These are phyloP conservation scores for Scleroderma bovista DNA, from an alignment of 768 basidiomycete species.

Conservation along the genomic window DNA sequence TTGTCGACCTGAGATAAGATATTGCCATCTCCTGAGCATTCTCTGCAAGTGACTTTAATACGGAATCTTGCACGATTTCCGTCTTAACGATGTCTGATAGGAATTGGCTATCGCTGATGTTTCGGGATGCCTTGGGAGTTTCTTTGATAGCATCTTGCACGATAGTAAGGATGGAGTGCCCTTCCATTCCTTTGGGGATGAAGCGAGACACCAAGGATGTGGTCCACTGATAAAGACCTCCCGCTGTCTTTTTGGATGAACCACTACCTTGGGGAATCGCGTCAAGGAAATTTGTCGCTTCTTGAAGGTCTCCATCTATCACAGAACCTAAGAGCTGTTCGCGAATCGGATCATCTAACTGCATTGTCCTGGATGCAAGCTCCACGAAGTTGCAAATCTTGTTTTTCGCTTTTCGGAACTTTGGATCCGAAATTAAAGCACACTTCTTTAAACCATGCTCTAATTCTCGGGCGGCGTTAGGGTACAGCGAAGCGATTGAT, in stretches of 20 bases:
- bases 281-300: background rate
- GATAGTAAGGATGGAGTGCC: background rate
- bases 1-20: background rate
- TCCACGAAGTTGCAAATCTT: constrained; percentile 10
- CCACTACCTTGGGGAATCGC: background rate
- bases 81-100: background rate
- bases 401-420: constrained; percentile 10
- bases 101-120: background rate
- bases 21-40: background rate
- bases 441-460: background rate
- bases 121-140: background rate
- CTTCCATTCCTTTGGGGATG: background rate
- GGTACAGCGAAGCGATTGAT: constrained; percentile 1
- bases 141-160: background rate
- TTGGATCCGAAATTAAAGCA: constrained; percentile 5
- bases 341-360: background rate
- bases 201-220: background rate
- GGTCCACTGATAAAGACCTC: background rate
- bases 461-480: constrained; percentile 6
- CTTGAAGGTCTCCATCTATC: constrained; percentile 3
- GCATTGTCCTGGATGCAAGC: background rate
- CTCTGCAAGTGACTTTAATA: background rate
- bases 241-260: background rate
- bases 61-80: background rate
- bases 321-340: constrained; percentile 1